Conservation (phyloP, 2,329 filamentous ascomycete species). For the Diaporthe batatas region DNA sequence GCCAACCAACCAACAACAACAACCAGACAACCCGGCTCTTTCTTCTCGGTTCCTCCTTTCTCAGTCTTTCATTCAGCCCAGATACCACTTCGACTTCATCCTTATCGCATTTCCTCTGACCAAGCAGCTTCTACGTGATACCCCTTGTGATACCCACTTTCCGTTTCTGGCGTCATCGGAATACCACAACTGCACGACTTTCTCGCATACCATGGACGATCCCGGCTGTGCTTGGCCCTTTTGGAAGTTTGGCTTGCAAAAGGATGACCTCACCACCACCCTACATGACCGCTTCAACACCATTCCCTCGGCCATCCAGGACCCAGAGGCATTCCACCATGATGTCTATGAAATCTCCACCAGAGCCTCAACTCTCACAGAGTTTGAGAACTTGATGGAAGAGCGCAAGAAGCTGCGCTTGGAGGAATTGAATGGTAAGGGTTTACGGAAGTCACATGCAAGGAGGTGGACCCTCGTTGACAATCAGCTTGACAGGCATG, state of each 20-base stretch:
- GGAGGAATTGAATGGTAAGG: slow-evolving; percentile 61
- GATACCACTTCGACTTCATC: slow-evolving; percentile 40
- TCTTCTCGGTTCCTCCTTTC: slow-evolving; percentile 43
- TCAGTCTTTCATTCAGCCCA: slow-evolving; percentile 43
- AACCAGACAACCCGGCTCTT: slow-evolving; percentile 45
- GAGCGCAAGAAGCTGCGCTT: slow-evolving; percentile 67
- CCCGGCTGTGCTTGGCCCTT: slow-evolving; percentile 67
- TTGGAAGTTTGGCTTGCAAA: slow-evolving; percentile 75
- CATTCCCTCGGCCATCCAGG: slow-evolving; percentile 67
- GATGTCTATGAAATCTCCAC: slow-evolving; percentile 71
- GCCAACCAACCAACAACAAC: slow-evolving; percentile 43
- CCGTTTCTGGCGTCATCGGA: slow-evolving; percentile 25
- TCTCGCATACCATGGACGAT: slow-evolving; percentile 63
- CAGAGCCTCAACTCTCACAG: slow-evolving; percentile 62
- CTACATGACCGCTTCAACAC: slow-evolving; percentile 73
- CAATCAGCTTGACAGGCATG: slow-evolving; percentile 50
- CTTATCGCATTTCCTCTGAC: slow-evolving; percentile 39
- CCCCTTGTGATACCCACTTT: slow-evolving; percentile 40
- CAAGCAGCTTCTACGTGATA: slow-evolving; percentile 41
- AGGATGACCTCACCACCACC: slow-evolving; percentile 68
- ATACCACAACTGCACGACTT: not conserved
- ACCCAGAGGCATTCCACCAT: slow-evolving; percentile 72
- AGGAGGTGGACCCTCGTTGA: slow-evolving; percentile 21
- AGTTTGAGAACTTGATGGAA: slow-evolving; percentile 68
- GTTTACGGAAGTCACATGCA: not conserved